A percentile compares a stretch with the other conserved stretches of the same genome.
phyloP scores from a whole-genome alignment of 805 yeast species.

The Brettanomyces anomalus region DNA sequence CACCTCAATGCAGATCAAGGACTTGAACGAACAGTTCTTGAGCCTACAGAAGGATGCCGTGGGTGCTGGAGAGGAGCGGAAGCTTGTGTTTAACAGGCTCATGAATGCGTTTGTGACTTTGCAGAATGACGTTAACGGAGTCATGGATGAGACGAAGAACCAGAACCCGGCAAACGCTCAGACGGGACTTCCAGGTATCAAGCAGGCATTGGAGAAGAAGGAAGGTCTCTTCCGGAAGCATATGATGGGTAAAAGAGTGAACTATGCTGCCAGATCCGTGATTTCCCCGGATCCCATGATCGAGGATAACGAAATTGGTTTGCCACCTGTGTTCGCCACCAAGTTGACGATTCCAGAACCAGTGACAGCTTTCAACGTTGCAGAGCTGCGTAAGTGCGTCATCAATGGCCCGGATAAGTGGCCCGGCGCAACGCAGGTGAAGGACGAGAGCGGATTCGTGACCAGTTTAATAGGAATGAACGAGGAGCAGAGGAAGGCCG shows the following conservation, averaged over 20 bases:
- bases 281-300: slow-evolving; percentile 98
- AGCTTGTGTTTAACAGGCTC: slow-evolving; percentile 68
- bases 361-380: slow-evolving; percentile 84
- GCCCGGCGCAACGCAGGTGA: slow-evolving; percentile 98
- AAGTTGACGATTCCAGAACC: slow-evolving; percentile 98
- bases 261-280: slow-evolving; percentile 97
- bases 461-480: slow-evolving; percentile 84
- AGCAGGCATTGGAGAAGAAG: slow-evolving; percentile 95
- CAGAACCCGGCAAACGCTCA: slow-evolving; percentile 62
- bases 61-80: slow-evolving; percentile 55
- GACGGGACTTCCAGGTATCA: slow-evolving; percentile 86
- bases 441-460: slow-evolving; percentile 87
- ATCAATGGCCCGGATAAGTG: slow-evolving; percentile 95
- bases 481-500: slow-evolving; percentile 84
- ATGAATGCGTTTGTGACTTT: slow-evolving; percentile 94
- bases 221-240: slow-evolving; percentile 98
- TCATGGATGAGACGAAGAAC: slow-evolving; percentile 85
- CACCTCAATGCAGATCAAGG: slow-evolving; percentile 76
- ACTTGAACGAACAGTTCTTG: slow-evolving; percentile 77
- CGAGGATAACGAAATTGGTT: slow-evolving; percentile 97
- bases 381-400: slow-evolving; percentile 88
- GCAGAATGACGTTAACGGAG: slow-evolving; percentile 91
- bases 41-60: slow-evolving; percentile 51
- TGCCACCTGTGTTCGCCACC: slow-evolving; percentile 96
- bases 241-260: slow-evolving; percentile 99